Evolutionary conservation across 2,329 filamentous ascomycete species (phyloP).

Genomic region (Pseudocercospora pini-densiflorae): DNA sequence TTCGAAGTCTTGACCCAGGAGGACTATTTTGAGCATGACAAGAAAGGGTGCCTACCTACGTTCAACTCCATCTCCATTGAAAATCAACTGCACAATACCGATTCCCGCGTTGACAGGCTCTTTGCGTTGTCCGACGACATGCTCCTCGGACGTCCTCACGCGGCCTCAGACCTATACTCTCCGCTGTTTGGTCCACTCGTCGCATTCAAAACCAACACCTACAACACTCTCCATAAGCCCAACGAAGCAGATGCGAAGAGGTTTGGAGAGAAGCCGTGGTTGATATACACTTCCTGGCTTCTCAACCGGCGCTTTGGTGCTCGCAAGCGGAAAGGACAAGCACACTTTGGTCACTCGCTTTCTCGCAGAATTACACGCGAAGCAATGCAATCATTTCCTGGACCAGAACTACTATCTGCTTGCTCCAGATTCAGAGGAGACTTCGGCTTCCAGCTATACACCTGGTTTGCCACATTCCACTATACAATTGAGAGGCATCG

Average conservation of each 20-base stretch:
- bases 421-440: constrained; percentile 12
- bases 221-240: constrained; percentile 9
- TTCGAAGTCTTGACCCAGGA: constrained; percentile 12
- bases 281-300: constrained; percentile 12
- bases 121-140: constrained; percentile 14
- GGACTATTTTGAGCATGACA: constrained; percentile 8
- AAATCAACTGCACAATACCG: constrained; percentile 4
- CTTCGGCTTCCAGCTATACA: constrained; percentile 12
- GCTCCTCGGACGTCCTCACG: constrained; percentile 8
- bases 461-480: constrained; percentile 13
- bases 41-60: not conserved
- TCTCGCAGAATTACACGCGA: constrained; percentile 8
- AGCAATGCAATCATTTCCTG: constrained; percentile 11
- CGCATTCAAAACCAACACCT: constrained; percentile 13
- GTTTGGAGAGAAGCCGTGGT: constrained; percentile 14
- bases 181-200: constrained; percentile 6
- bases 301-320: constrained; percentile 9
- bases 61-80: constrained; percentile 6
- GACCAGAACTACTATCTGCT: constrained; percentile 5
- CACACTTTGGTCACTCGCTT: constrained; percentile 12
- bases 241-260: constrained; percentile 11
- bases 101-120: constrained; percentile 6
- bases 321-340: constrained; percentile 13
- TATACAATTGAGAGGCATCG: constrained; percentile 14
- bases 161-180: constrained; percentile 11